Base-by-base conservation (phyloP, 495 filamentous ascomycete species). In the Bombardia bombarda region DNA sequence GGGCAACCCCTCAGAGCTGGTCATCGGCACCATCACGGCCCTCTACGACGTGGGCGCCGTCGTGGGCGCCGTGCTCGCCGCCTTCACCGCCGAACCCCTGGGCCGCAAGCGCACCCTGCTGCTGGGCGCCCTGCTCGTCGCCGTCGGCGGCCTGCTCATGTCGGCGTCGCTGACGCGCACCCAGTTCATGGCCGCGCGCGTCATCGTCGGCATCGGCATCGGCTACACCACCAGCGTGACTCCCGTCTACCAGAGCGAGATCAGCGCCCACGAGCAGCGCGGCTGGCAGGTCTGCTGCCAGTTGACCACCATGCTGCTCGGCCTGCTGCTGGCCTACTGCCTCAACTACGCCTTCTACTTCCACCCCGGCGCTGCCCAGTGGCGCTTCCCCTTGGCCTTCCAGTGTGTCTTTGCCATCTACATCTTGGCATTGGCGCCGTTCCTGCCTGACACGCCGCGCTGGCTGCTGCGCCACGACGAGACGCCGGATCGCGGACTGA, bases 161-260 rank as follows among this genome's bases (percentile, higher is more conserved):
- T 60, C 69, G 18, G 52, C 68, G 28, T 63, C 70, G 34, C 47
- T 60, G 14, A 20, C 18, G 0, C 32, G 47, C 4, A 32, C 21
- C 16, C 49, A 60, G 25, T 58, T 58, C 40, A 65, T 82, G 9
- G 61, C 75, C 31, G 79, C 80, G 3, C 70, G 80, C 9, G 73
- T 82, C 19, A 57, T 83, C 0, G 75, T 80, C 4, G 79, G 81
- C n/a, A 76, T 78, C 61, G 81, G 77, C n/a, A 75, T 81, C 25
- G 79, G 78, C 5, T 56, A 80, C 25, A 68, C 77, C 46, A 75
- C 69, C 14, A 80, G 76, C 56, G 70, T 72, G 16, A 75, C 79
- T 17, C 79, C 76, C 1, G 78, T 83, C 8, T 80, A 75, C 43
- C 61, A 79, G 28, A 68, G 72, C 3, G 75, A 79, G 51, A 69